Base-by-base conservation (phyloP, 768 basidiomycete species). In the Amanita phalloides region DNA sequence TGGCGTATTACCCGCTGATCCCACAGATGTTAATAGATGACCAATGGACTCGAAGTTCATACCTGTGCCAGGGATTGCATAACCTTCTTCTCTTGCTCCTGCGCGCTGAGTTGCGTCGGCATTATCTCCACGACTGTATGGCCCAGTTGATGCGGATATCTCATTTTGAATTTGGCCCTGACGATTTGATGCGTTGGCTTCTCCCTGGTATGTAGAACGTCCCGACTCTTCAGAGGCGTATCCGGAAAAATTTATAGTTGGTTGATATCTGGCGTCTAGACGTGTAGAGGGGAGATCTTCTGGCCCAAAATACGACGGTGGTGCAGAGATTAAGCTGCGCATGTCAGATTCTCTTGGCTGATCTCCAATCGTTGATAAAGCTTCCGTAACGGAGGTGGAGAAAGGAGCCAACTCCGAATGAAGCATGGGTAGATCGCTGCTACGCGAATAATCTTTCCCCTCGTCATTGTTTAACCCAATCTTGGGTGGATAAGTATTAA, bases 401-500 rank as follows among this genome's bases (percentile, higher is more conserved):
- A 74, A 71, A 1, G 69, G 53, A n/a, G 56, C 64, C 1, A 57
- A 53, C n/a, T 61, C 64, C 32, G 56, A 14, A 36, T 46, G 54
- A 3, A 61, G 54, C 8, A 57, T 54, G 11, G 61, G 63, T n/a
- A 64, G 59, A 26, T 70, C 71, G 30, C 66, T 67, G 9, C 48
- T 58, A 21, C 67, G 49, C 6, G 54, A 45, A 51, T 56, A 61
- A 4, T 65, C 57, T 28, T 56, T 57, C 9, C 46, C 53, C 13
- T 46, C 61, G 6, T 70, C 63, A 7, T 54, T 52, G 9, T 39
- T 11, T 3, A 23, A 20, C 13, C 33, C 35, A 35, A 57, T 62
- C 46, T 62, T 58, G 51, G 64, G 62, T 0, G 84, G 85, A 65
- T 86, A 78, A 1, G 86, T 88, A 23, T 81, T 80, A 58, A 85